A percentile compares a stretch with the other conserved stretches of the same genome.
Conservation (phyloP, 768 basidiomycete species). For the Podaxis sp. region DNA sequence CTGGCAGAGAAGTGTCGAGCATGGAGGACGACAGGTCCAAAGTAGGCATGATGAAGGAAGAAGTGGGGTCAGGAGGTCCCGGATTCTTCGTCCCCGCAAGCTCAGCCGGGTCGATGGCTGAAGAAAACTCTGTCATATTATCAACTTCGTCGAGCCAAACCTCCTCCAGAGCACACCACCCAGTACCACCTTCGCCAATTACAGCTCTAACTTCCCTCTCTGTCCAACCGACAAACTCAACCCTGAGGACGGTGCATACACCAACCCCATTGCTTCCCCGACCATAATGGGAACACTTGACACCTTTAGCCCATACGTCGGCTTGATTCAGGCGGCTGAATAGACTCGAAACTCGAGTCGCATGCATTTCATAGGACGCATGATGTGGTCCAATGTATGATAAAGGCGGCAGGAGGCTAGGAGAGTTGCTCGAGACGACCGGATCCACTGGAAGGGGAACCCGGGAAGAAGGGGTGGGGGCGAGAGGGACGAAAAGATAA, state of each 20-base stretch:
- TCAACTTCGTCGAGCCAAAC: conserved; percentile 20
- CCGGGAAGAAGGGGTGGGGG: conserved; percentile 67
- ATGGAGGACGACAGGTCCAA: conserved; percentile 65
- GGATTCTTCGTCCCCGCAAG: neutral
- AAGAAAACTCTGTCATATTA: conserved; percentile 22
- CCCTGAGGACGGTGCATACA: conserved; percentile 60
- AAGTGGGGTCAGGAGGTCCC: conserved; percentile 45
- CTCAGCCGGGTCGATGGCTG: conserved; percentile 17
- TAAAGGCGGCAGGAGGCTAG: conserved; percentile 41
- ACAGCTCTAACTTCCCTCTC: conserved; percentile 58
- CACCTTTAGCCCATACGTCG: conserved; percentile 61
- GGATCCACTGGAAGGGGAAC: conserved; percentile 44
- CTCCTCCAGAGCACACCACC: conserved; percentile 77
- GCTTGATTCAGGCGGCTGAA: conserved; percentile 69
- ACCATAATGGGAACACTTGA: conserved; percentile 53
- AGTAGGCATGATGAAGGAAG: conserved; percentile 73
- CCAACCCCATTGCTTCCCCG: conserved; percentile 33
- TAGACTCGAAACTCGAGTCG: conserved; percentile 60
- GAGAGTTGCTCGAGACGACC: conserved; percentile 14
- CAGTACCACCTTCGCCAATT: conserved; percentile 65
- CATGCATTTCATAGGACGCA: conserved; percentile 47
- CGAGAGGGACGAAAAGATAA: conserved; percentile 69
- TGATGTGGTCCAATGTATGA: conserved; percentile 49
- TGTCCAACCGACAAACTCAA: conserved; percentile 75
- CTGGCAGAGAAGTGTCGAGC: conserved; percentile 17